phyloP scores from a whole-genome alignment of 495 filamentous ascomycete species.

The Talaromyces wortmannii region DNA sequence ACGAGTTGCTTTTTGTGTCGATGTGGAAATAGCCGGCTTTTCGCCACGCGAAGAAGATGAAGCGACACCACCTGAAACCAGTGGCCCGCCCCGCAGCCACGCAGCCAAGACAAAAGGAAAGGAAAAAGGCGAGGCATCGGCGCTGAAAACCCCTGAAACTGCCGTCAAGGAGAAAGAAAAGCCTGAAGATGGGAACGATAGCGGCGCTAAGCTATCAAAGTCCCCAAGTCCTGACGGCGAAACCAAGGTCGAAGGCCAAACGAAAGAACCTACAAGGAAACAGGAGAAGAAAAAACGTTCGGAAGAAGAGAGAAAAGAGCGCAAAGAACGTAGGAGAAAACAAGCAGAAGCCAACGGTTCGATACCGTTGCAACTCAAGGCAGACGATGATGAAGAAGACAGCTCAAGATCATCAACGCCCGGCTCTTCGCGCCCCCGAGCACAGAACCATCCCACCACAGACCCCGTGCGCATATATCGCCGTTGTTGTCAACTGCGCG shows the following conservation, averaged over 20 bases:
- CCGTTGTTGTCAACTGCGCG: constrained; percentile 86
- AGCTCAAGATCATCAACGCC: constrained; percentile 22
- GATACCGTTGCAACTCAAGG: constrained; percentile 68
- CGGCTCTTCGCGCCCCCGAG: constrained; percentile 29
- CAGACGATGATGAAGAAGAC: constrained; percentile 47
- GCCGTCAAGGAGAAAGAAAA: constrained; percentile 53
- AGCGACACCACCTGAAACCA: constrained; percentile 3
- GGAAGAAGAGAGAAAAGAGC: constrained; percentile 78
- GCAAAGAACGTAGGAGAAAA: constrained; percentile 74
- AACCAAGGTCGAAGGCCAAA: constrained; percentile 23
- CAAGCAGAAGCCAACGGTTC: constrained; percentile 76
- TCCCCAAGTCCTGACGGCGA: constrained; percentile 11
- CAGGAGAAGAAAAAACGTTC: constrained; percentile 90
- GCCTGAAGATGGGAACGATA: constrained; percentile 27
- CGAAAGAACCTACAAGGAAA: constrained; percentile 55
- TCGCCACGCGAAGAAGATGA: constrained; percentile 40
- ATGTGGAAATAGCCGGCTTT: constrained; percentile 88
- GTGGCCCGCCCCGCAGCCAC: constrained; percentile 36
- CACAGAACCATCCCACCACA: constrained; percentile 70
- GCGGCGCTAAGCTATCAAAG: neutral
- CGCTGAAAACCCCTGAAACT: constrained; percentile 52
- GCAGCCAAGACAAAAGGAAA: constrained; percentile 58
- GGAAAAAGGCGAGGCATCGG: constrained; percentile 53
- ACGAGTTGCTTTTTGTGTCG: constrained; percentile 89
- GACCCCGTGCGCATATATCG: constrained; percentile 91